Percentiles rank a stretch among this genome's conserved stretches.
Conservation (phyloP, 257 asterid genomes). For the Mitragyna speciosa region DNA sequence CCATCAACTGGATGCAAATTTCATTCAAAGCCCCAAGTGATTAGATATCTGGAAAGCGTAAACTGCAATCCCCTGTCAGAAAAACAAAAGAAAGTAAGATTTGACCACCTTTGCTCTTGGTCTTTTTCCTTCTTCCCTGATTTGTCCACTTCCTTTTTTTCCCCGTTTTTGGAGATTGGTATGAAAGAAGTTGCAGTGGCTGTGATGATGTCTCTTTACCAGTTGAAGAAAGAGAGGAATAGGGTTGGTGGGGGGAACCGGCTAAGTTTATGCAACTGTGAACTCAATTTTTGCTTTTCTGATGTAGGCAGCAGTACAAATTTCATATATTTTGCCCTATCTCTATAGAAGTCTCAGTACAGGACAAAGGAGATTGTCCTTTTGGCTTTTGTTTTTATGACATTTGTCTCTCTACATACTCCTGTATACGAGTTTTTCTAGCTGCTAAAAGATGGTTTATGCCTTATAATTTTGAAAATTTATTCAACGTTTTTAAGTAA, state of each 20-base stretch:
- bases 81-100: slow-evolving; percentile 25
- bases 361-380: neutral
- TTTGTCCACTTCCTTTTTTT: neutral
- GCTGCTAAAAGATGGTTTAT: neutral
- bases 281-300: neutral
- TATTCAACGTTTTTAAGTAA: neutral
- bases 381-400: neutral
- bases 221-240: neutral
- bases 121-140: slow-evolving; percentile 1
- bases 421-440: neutral
- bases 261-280: neutral
- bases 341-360: neutral
- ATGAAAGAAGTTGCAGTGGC: neutral
- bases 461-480: neutral
- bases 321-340: neutral
- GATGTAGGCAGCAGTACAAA: neutral
- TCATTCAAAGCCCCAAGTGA: slow-evolving; percentile 54
- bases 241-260: neutral
- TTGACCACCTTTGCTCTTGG: neutral
- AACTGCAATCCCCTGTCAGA: slow-evolving; percentile 13
- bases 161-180: neutral
- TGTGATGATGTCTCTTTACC: neutral
- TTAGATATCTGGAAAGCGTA: slow-evolving; percentile 38
- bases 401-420: neutral
- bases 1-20: slow-evolving; percentile 47